Conservation (phyloP, 805 yeast genomes). For the Wickerhamiella domercqiae region DNA sequence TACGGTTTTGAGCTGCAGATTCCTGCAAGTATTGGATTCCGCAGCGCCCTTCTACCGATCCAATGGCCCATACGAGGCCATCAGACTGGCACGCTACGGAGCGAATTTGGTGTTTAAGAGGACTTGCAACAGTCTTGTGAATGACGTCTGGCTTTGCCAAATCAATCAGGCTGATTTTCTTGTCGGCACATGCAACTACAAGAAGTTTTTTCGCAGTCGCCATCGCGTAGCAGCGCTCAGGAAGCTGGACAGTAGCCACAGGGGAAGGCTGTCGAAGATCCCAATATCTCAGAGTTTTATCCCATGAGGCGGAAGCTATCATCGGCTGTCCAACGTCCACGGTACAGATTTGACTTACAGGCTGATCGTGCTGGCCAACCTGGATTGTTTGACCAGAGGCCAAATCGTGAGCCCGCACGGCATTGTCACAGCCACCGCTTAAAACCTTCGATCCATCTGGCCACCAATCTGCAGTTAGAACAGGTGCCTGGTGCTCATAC, state of each 20-base stretch:
- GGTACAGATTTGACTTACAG: constrained; percentile 58
- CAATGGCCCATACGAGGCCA: constrained; percentile 86
- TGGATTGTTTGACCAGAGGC: constrained; percentile 70
- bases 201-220: constrained; percentile 65
- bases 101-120: constrained; percentile 82
- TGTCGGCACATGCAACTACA: constrained; percentile 89
- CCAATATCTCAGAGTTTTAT: constrained; percentile 88
- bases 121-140: constrained; percentile 57
- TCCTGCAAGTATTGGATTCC: constrained; percentile 88
- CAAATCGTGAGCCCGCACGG: constrained; percentile 68
- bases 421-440: constrained; percentile 84
- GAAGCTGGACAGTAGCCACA: constrained; percentile 62
- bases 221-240: constrained; percentile 86
- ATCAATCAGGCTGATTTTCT: constrained; percentile 64
- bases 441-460: constrained; percentile 75
- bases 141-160: constrained; percentile 64
- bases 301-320: constrained; percentile 92
- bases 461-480: constrained; percentile 67
- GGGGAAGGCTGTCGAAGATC: constrained; percentile 73
- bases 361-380: constrained; percentile 71
- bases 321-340: constrained; percentile 64
- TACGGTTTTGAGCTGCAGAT: constrained; percentile 28
- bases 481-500: constrained; percentile 83
- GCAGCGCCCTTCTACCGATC: constrained; percentile 90
- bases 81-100: constrained; percentile 71